Evolutionary conservation across 139 green algal genomes (phyloP).

Genomic region (Chlamydomonas sp.): DNA sequence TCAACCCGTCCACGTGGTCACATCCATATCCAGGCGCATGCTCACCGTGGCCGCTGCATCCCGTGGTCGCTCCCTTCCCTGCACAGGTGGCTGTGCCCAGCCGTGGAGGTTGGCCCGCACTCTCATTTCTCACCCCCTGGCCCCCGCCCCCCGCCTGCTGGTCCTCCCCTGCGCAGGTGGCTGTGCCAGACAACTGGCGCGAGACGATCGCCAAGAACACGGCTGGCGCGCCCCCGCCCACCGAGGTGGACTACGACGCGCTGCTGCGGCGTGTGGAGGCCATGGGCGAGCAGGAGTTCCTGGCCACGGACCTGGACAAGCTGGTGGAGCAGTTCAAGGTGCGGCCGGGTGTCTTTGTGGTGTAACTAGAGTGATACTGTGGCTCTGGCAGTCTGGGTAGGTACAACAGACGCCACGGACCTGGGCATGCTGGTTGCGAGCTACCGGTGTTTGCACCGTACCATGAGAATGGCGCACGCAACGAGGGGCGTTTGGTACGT

Average conservation of each 20-base stretch:
- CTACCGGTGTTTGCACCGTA: too few species aligned
- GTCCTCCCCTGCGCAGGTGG: background rate
- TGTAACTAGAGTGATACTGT: background rate
- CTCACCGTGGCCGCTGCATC: too few species aligned
- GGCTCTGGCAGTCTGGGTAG: background rate
- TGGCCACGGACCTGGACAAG: conserved; percentile 52
- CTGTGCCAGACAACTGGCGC: conserved; percentile 21
- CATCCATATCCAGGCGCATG: too few species aligned
- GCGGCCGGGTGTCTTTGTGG: background rate
- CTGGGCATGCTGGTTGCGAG: too few species aligned
- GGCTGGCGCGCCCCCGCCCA: background rate
- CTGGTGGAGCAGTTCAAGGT: conserved; percentile 48
- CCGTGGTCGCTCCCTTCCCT: too few species aligned
- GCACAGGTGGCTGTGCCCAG: too few species aligned
- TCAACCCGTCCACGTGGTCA: too few species aligned
- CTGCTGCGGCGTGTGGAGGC: conserved; percentile 53
- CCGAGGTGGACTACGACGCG: conserved; percentile 64
- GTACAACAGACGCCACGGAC: too few species aligned
- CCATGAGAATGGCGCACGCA: too few species aligned
- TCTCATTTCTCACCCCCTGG: background rate
- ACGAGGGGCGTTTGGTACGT: too few species aligned
- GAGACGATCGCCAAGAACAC: conserved; percentile 1
- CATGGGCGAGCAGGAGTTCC: conserved; percentile 56
- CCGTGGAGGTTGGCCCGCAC: background rate
- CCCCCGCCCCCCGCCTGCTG: background rate